phyloP scores from a whole-genome alignment of 495 filamentous ascomycete species.

The Lasiosphaeria hispida region DNA sequence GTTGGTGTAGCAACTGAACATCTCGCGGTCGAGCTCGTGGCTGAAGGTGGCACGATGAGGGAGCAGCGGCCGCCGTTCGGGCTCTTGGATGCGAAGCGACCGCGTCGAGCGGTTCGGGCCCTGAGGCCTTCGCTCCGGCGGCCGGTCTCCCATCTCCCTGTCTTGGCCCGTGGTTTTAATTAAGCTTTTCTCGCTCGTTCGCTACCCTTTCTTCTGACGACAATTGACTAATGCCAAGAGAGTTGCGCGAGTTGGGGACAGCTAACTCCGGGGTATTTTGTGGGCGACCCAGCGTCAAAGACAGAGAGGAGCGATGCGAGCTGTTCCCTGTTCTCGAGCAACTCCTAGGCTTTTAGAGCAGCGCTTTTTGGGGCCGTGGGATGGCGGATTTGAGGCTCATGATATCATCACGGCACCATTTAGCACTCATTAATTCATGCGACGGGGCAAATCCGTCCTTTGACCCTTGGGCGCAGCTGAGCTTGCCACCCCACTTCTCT shows the following conservation, averaged over 20 bases:
- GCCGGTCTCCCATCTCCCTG: constrained; percentile 13
- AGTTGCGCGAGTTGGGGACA: no score
- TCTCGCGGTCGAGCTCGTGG: constrained; percentile 26
- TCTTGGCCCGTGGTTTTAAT: neutral
- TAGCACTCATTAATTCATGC: neutral
- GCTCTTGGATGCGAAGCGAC: constrained; percentile 32
- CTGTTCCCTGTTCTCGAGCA: no score
- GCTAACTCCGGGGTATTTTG: no score
- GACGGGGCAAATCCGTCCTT: neutral
- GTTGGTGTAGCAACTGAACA: constrained; percentile 23
- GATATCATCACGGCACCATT: neutral
- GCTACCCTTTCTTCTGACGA: neutral
- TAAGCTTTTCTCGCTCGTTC: neutral
- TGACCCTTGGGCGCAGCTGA: neutral
- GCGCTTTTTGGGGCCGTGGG: neutral
- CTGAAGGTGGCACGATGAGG: constrained; percentile 24
- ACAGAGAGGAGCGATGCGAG: no score
- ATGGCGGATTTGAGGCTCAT: neutral
- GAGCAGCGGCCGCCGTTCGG: constrained; percentile 31
- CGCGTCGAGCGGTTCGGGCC: constrained; percentile 1
- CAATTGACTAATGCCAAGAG: neutral
- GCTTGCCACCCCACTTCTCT: neutral
- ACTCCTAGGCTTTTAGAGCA: neutral
- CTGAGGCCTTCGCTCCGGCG: neutral
- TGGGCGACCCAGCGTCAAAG: no score